Percentiles rank a stretch among this genome's conserved stretches.
phyloP scores from a whole-genome alignment of 306 rosid species.

The Gastrolobium villosum region DNA sequence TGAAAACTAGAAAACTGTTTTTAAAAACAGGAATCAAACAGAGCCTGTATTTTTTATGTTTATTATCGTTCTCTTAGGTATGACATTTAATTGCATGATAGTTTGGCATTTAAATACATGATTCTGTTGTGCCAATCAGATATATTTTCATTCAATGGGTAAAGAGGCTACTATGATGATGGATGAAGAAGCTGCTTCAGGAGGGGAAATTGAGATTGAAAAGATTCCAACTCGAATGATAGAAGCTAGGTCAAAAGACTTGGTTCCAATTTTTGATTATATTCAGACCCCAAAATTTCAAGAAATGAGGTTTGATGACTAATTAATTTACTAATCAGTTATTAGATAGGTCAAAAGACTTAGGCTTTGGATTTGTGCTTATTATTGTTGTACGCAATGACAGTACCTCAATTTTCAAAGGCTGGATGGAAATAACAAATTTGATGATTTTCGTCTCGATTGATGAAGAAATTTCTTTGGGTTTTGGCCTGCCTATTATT shows the following conservation, averaged over 20 bases:
- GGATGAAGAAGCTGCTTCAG: constrained; percentile 47
- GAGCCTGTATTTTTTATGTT: constrained; percentile 11
- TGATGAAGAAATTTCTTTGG: not conserved
- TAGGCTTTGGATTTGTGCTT: not conserved
- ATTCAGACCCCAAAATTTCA: constrained; percentile 55
- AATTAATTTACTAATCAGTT: constrained; percentile 10
- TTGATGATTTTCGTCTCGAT: not conserved
- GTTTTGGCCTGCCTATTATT: not conserved
- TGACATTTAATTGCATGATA: constrained; percentile 17
- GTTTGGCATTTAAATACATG: constrained; percentile 32
- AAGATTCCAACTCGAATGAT: constrained; percentile 61
- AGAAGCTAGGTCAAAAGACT: constrained; percentile 74
- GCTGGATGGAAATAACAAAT: not conserved
- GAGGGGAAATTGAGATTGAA: constrained; percentile 76
- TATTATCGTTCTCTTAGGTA: constrained; percentile 8
- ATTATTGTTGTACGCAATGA: not conserved
- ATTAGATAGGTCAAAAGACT: not conserved
- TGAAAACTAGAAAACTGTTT: too few species aligned
- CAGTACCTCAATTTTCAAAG: not conserved
- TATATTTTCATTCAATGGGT: constrained; percentile 70
- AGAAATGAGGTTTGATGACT: constrained; percentile 58
- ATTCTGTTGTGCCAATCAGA: constrained; percentile 55
- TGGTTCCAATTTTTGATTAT: constrained; percentile 75
- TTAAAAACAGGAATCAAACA: too few species aligned
- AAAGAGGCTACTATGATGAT: constrained; percentile 52